A percentile compares a stretch with the other conserved stretches of the same genome.
Evolutionary conservation across 2,329 filamentous ascomycete species (phyloP).

Genomic region (Lomentospora prolificans): DNA sequence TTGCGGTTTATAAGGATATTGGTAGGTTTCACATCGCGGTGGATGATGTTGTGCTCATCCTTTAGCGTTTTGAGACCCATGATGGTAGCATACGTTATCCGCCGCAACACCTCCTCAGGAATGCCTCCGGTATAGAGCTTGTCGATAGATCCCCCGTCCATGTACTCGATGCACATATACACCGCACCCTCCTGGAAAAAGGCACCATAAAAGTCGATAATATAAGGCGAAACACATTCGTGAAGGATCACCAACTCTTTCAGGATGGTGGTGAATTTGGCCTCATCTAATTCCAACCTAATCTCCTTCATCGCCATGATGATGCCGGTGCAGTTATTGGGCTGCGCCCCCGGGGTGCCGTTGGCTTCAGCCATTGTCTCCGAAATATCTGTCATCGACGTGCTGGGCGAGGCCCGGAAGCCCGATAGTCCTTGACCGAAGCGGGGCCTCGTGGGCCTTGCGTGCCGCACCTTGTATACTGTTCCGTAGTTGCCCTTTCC

Average conservation of each 20-base stretch:
- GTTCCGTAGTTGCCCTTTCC: constrained; percentile 98
- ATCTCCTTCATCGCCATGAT: constrained; percentile 99
- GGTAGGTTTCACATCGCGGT: constrained; percentile 97
- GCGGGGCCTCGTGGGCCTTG: constrained; percentile 49
- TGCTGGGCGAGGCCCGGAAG: constrained; percentile 24
- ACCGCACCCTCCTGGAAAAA: constrained; percentile 99
- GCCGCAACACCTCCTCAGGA: constrained; percentile 76
- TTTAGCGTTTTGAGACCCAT: constrained; percentile 90
- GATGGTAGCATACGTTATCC: constrained; percentile 82
- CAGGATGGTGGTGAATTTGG: constrained; percentile 92
- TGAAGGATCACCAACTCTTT: constrained; percentile 97
- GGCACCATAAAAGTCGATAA: constrained; percentile 97
- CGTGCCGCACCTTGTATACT: constrained; percentile 91
- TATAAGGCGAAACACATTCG: constrained; percentile 88
- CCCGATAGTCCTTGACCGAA: constrained; percentile 49
- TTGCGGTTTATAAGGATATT: constrained; percentile 88
- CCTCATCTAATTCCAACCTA: constrained; percentile 85
- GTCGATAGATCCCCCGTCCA: constrained; percentile 97
- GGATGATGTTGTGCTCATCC: constrained; percentile 98
- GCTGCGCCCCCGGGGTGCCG: constrained; percentile 14
- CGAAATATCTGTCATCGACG: constrained; percentile 17
- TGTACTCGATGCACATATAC: constrained; percentile 98
- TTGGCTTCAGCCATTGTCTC: constrained; percentile 20
- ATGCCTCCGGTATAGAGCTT: constrained; percentile 88
- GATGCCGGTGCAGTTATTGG: constrained; percentile 51